Evolutionary conservation across 345 rosid species (phyloP).

Genomic region (Euclidium syriacum): DNA sequence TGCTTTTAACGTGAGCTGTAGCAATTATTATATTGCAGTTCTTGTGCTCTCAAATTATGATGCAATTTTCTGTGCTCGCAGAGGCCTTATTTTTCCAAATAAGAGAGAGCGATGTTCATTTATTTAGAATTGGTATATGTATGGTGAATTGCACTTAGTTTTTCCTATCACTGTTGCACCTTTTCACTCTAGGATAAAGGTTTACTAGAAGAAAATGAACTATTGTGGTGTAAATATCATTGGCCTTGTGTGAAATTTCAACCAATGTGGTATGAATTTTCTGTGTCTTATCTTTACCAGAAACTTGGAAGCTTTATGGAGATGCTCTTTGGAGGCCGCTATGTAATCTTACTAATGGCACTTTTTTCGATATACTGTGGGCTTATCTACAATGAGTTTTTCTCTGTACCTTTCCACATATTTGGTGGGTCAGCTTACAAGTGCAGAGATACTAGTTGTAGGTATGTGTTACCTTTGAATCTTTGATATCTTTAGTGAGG

Average conservation of each 20-base stretch:
- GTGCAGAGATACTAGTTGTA: constrained; percentile 79
- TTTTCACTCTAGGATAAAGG: neutral
- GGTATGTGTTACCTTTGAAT: constrained; percentile 36
- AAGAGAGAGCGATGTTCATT: neutral
- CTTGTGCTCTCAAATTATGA: neutral
- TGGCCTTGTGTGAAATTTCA: neutral
- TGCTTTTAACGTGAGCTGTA: constrained; percentile 5
- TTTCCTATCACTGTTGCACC: too few species aligned
- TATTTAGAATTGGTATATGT: neutral
- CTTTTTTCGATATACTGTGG: constrained; percentile 95
- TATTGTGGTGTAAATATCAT: neutral
- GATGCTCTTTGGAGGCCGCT: constrained; percentile 96
- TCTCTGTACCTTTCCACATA: constrained; percentile 92
- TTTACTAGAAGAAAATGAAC: neutral
- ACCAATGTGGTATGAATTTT: constrained; percentile 1
- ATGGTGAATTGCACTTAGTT: neutral
- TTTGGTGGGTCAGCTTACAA: constrained; percentile 93
- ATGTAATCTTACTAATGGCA: constrained; percentile 84
- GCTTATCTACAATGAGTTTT: constrained; percentile 95
- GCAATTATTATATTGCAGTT: constrained; percentile 1
- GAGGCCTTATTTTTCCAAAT: neutral
- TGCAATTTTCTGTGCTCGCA: neutral
- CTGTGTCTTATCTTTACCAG: constrained; percentile 37
- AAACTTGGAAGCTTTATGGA: constrained; percentile 99
- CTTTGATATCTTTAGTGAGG: constrained; percentile 8